Base-by-base conservation (phyloP, 768 basidiomycete species). In the Suillus tomentosus region DNA sequence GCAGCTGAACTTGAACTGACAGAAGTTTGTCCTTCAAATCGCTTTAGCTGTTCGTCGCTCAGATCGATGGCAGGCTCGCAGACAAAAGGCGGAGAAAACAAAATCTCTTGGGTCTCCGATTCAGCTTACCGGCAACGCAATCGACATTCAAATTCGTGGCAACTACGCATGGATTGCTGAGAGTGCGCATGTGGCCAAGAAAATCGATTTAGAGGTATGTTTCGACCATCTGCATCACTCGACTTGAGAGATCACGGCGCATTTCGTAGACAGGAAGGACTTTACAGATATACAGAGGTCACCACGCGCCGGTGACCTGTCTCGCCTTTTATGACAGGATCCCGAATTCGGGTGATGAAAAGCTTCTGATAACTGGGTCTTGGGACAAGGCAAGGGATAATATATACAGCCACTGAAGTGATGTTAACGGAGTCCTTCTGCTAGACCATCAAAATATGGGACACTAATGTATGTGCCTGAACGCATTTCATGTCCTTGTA, bases 361-460 rank as follows among this genome's bases (percentile, higher is more conserved):
- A 81, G 66, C 73, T 91, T 9, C 77, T 99, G 43, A 84, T 99
- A 66, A 94, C 92, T 51, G 95, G 92, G 24, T 95, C 95, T 54
- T 99, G 97, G 97, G 97, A 99, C 74, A 89, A 86, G 77, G 92
- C 86, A 66, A 66, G 74, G 63, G 27, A 67, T 67, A 53, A 59
- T 61, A 2, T 48, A 27, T 47, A 7, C 37, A 6, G 27, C 22
- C 36, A 40, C 47, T 34, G 31, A 10, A 15, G 50, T 40, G 43
- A 53, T 55, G 55, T 63, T 67, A 68, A 64, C 68, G 50, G 50
- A 27, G 24, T 65, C 62, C 9, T 63, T 53, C 42, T 56, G 63
- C 5, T 70, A 98, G 94, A 88, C 88, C 0, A 92, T 99, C 76
- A 90, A 87, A 73, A 63, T 96, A 7, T 99, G 96, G 96, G 82